Base-by-base conservation (phyloP, 129 eudicot genomes). In the Helichrysum umbraculigerum region DNA sequence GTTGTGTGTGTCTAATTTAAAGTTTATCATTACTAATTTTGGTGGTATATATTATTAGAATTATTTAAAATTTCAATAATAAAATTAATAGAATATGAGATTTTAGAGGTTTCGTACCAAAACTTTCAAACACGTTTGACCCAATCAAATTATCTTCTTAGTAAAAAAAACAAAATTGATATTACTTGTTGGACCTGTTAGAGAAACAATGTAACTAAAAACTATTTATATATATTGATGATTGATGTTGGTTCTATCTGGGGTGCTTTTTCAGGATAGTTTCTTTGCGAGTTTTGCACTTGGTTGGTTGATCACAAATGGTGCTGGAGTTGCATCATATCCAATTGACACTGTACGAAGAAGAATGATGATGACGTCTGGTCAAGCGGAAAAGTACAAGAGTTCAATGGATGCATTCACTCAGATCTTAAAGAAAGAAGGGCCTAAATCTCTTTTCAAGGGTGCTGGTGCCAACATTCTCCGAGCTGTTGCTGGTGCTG, bases 301-400 rank as follows among this genome's bases (percentile, higher is more conserved):
- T 57, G 94, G 92, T 75, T 91, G 88, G 90, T 80, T 82, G 32
- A 86, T 86, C 66, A 91, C 94, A 3, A 82, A 78, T 68, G 87
- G 90, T 68, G 97, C 97, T 33, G 91, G 91, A 37, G 76, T 85
- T 78, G 90, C 87, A 47, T 81, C 94, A 66, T 91, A 91, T 72
- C 97, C 97, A 21, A 77, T 88, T 37, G 93, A 90, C 76, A 90
- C 93, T 0, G 87, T 90, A 60, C 85, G 88, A 22, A 90, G 93
- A 90, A 86, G 93, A 73, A 90, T 90, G 93, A 86, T 90, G 96
- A 88, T 90, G 96, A 88, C 93, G 63, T 88, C 96, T 6, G 97
- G 93, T 30, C 91, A 91, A 47, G 89, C 91, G 3, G 89, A 86
- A 30, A 91, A 86, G 66, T 91, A 88, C 84, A 86, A 84, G 89